Conservation (phyloP, 192 early-diverging fungal genomes). For the Umbelopsis sp. region DNA sequence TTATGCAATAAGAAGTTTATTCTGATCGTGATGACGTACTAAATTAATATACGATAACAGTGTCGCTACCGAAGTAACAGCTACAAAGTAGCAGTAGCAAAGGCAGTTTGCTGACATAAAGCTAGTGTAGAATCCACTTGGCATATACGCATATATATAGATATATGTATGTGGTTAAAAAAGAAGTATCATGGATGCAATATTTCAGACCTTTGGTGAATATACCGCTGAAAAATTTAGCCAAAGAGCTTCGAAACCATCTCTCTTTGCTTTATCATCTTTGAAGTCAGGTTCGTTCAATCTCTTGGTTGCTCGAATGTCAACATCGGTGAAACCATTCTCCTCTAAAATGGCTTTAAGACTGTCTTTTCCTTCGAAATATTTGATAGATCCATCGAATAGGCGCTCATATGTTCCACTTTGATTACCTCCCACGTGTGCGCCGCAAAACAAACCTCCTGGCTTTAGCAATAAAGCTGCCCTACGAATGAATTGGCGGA, state of each 20-base stretch:
- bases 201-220: not conserved
- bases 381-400: not conserved
- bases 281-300: not conserved
- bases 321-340: not conserved
- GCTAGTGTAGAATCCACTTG: too few species aligned
- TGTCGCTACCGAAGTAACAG: too few species aligned
- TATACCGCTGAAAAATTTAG: slow-evolving; percentile 1
- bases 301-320: not conserved
- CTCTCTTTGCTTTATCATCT: not conserved
- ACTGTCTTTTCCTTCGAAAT: not conserved
- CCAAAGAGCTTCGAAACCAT: slow-evolving; percentile 9
- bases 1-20: too few species aligned
- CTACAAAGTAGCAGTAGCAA: too few species aligned
- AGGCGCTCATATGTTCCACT: not conserved
- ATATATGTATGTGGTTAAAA: too few species aligned
- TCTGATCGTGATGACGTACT: too few species aligned
- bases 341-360: slow-evolving; percentile 2
- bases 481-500: slow-evolving; percentile 15
- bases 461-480: slow-evolving; percentile 12
- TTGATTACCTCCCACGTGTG: slow-evolving; percentile 21
- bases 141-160: too few species aligned
- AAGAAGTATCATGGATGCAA: too few species aligned
- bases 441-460: slow-evolving; percentile 27
- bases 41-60: too few species aligned
- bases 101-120: too few species aligned